phyloP scores from a whole-genome alignment of 129 eudicot genomes.

The Saussurea involucrata region DNA sequence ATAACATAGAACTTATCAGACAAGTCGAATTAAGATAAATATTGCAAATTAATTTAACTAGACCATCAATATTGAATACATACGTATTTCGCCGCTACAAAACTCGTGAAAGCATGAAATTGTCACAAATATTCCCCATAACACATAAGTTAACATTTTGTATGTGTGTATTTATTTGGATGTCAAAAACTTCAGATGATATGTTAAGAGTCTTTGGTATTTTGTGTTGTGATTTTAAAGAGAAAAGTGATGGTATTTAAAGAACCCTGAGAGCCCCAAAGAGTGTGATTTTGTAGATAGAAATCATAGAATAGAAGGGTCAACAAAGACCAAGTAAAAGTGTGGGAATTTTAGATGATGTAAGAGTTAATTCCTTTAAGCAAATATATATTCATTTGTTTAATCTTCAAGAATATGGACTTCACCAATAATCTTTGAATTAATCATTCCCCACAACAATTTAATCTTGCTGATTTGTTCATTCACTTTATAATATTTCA shows the following conservation, averaged over 20 bases:
- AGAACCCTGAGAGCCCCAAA: background rate
- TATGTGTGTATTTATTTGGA: background rate
- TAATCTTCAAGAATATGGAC: background rate
- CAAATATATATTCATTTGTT: background rate
- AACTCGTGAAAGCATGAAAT: background rate
- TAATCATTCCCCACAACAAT: background rate
- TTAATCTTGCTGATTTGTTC: background rate
- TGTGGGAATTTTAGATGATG: background rate
- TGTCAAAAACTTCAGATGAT: background rate
- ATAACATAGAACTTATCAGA: background rate
- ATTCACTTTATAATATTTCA: background rate
- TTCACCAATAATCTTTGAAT: background rate
- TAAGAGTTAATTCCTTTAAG: background rate
- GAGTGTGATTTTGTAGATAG: background rate
- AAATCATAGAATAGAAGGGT: too few species aligned
- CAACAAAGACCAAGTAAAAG: background rate
- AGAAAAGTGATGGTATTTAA: background rate
- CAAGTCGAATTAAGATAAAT: slow-evolving; percentile 8
- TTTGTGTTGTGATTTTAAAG: background rate
- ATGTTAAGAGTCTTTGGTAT: background rate
- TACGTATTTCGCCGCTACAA: background rate
- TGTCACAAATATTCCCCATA: background rate
- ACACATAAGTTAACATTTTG: background rate
- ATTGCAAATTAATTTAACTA: background rate
- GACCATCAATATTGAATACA: background rate